A percentile compares a stretch with the other conserved stretches of the same genome.
These are phyloP conservation scores for Amorphotheca resinae DNA, from an alignment of 495 filamentous ascomycete genomes.

Conservation along the genomic window DNA sequence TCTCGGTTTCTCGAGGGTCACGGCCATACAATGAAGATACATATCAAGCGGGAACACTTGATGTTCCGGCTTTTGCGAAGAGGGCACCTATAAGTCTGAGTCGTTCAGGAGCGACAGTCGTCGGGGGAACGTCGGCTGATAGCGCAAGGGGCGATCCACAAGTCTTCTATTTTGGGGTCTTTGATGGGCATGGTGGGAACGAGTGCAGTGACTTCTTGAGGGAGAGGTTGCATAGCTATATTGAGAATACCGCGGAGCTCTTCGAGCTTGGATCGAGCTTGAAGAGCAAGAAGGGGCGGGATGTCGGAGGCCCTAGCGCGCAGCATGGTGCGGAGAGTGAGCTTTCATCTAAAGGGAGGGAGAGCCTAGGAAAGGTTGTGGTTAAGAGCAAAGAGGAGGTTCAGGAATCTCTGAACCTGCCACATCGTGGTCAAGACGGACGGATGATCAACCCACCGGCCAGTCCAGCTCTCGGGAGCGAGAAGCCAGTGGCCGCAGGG, in stretches of 20 bases:
- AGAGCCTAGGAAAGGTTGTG: slow-evolving; percentile 25
- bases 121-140: slow-evolving; percentile 46
- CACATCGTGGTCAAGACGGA: slow-evolving; percentile 21
- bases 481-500: slow-evolving; percentile 21
- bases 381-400: slow-evolving; percentile 28
- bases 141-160: slow-evolving; percentile 78
- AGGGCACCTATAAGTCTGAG: slow-evolving; percentile 59
- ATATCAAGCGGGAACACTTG: slow-evolving; percentile 87
- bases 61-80: slow-evolving; percentile 84
- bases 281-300: slow-evolving; percentile 19
- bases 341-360: slow-evolving; percentile 13
- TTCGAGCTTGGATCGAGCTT: slow-evolving; percentile 69
- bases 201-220: slow-evolving; percentile 82
- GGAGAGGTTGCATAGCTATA: slow-evolving; percentile 74
- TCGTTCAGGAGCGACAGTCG: slow-evolving; percentile 20
- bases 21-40: slow-evolving; percentile 86
- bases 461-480: slow-evolving; percentile 21
- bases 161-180: slow-evolving; percentile 93
- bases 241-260: slow-evolving; percentile 62
- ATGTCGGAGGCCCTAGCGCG: slow-evolving; percentile 10
- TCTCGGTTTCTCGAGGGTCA: slow-evolving; percentile 62
- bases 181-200: slow-evolving; percentile 88
- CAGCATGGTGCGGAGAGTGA: slow-evolving; percentile 14
- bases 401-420: slow-evolving; percentile 13
- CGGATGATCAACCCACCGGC: slow-evolving; percentile 20